Evolutionary conservation across 2,329 filamentous ascomycete species (phyloP), one percentile per base, ranked within the genome.

Genomic region (Furcasterigmium sp.): DNA sequence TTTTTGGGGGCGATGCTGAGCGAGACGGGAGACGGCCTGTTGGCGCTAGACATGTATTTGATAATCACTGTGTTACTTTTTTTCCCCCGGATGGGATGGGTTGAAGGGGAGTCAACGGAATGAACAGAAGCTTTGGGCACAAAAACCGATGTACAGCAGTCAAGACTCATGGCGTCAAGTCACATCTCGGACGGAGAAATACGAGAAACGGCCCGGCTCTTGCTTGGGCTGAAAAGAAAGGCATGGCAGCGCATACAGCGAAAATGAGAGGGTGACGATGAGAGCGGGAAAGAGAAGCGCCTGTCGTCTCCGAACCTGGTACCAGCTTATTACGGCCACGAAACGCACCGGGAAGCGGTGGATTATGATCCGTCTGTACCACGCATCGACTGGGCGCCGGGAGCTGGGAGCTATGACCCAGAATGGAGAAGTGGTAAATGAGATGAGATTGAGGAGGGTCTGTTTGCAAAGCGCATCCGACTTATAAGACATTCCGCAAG

Each of bases 401-500:
- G n/a, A n/a, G n/a, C n/a, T n/a, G n/a, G 11, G 23, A 26, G 23
- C 23, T 26, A 7, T 7, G 23, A 11, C 23, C 23, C 23, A 26
- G 23, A 26, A 7, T 26, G 23, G 23, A 26, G 23, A 26, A 26
- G 23, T 17, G 32, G 32, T 35, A 19, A 35, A 35, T 35, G 32
- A 35, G 32, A 17, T 17, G 17, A 35, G 32, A 35, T 35, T 17
- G 17, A 11, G 26, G 38, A 40, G 7, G 8, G 38, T 20, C 26
- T 40, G 38, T 30, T 29, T 40, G 38, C 18, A 40, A 28, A 29
- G 4, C 17, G 26, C 17, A 19, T 40, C 38, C 28, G 38, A 32
- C 38, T 23, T 39, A 37, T 25, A 30, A 38, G 28, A 37, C 39
- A 37, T 37, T 41, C 25, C n/a, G 37, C 38, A 19, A 20, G n/a